phyloP scores from a whole-genome alignment of 1,284 basidiomycete species.

The Leucoagaricus sp. region DNA sequence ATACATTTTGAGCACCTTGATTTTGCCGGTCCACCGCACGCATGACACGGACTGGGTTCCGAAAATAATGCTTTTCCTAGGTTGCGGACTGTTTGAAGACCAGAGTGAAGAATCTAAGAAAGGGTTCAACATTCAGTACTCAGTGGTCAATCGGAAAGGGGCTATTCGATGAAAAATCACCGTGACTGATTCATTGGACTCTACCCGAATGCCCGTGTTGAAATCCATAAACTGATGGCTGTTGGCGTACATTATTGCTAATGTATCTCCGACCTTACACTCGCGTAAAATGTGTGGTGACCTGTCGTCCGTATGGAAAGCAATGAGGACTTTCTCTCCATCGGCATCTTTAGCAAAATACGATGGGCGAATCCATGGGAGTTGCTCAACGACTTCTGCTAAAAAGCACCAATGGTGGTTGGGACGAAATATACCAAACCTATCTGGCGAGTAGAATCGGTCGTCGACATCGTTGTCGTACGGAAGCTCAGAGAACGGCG shows the following conservation, averaged over 20 bases:
- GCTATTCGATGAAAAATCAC: not conserved
- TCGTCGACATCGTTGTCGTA: constrained; percentile 20
- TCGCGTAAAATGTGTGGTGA: constrained; percentile 16
- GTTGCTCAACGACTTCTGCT: constrained; percentile 23
- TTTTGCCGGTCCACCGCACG: constrained; percentile 4
- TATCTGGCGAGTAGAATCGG: constrained; percentile 16
- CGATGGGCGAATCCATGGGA: constrained; percentile 25
- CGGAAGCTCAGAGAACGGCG: constrained; percentile 23
- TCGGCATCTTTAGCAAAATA: constrained; percentile 26
- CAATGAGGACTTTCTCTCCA: constrained; percentile 20
- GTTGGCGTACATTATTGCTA: constrained; percentile 29
- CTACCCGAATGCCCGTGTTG: constrained; percentile 25
- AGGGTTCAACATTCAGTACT: not conserved
- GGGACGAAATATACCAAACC: constrained; percentile 12
- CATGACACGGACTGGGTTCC: not conserved
- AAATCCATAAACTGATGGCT: constrained; percentile 27
- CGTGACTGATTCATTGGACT: constrained; percentile 23
- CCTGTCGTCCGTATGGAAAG: constrained; percentile 23
- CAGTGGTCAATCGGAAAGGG: not conserved
- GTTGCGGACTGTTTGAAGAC: constrained; percentile 17
- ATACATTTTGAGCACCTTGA: constrained; percentile 18
- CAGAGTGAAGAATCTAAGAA: constrained; percentile 22
- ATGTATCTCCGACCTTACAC: constrained; percentile 22
- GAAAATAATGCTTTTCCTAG: constrained; percentile 14
- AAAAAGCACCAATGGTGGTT: constrained; percentile 30